Evolutionary conservation across 208 protist genomes (phyloP).

Genomic region (Leishmania braziliensis): DNA sequence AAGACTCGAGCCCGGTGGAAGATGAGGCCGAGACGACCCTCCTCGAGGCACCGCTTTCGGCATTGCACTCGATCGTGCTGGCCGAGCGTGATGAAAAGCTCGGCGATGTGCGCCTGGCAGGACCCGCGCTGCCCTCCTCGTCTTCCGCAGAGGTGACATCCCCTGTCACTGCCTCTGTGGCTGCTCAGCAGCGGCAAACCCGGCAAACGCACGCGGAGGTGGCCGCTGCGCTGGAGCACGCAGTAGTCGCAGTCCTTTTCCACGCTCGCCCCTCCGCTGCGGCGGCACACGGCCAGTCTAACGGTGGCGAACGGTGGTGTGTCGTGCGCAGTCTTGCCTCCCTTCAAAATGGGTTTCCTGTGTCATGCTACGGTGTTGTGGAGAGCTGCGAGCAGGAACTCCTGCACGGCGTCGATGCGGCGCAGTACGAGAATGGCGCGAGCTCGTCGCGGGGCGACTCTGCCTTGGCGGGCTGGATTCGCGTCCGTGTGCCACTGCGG

Average conservation of each 20-base stretch:
- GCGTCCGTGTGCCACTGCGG: conserved; percentile 56
- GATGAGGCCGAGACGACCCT: conserved; percentile 27
- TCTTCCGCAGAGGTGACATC: background rate
- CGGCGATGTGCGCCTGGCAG: conserved; percentile 15
- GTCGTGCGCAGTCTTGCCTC: conserved; percentile 45
- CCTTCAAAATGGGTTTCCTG: conserved; percentile 54
- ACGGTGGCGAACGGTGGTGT: background rate
- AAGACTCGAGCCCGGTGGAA: background rate
- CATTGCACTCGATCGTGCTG: conserved; percentile 34
- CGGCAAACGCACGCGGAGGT: conserved; percentile 39
- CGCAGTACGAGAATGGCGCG: background rate
- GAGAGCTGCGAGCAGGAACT: conserved; percentile 76
- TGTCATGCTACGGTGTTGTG: conserved; percentile 79
- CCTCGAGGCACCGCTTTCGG: conserved; percentile 25
- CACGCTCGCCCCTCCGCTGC: conserved; percentile 9
- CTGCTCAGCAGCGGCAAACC: background rate
- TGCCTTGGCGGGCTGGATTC: conserved; percentile 31
- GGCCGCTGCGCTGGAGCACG: conserved; percentile 67
- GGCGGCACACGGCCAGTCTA: background rate
- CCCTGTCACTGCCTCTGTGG: background rate
- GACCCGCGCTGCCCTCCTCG: background rate
- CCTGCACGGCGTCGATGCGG: conserved; percentile 10
- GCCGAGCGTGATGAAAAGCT: conserved; percentile 40
- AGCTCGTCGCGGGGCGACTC: background rate
- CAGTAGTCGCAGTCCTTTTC: conserved; percentile 75